Base-by-base conservation (phyloP, 2,329 filamentous ascomycete genomes). In the Hypoxylon sp. region DNA sequence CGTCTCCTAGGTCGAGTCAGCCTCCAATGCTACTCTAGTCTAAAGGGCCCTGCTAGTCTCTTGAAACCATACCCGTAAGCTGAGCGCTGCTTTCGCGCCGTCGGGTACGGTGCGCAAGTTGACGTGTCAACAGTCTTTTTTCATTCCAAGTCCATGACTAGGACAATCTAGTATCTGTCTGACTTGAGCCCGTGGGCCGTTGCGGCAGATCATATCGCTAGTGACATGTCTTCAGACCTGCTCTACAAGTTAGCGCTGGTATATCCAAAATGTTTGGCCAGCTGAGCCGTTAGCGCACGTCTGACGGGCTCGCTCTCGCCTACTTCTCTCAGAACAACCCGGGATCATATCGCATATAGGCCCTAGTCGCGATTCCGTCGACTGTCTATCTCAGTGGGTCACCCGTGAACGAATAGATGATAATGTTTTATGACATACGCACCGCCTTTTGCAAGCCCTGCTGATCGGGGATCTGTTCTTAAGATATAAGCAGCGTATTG, bases 111-210 rank as follows among this genome's bases (percentile, higher is more conserved):
- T 57, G 58, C 57, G 51, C 62, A 45, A 51, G 49, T 62, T 59
- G 46, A 63, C 52, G 60, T 69, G 49, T 60, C 51, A 58, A 60
- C 62, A 56, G 56, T 62, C 54, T 26, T 45, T 51, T 52, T 55
- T 23, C 51, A 50, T 43, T 38, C 51, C 41, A 47, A 50, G 52
- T 60, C 45, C 29, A 42, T 52, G 47, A 33, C 41, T 47, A 51
- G 31, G 49, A 35, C 37, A 23, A 26, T 46, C 42, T 38, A 46
- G 41, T 41, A 40, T 49, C 48, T 58, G 42, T 48, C 50, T 55
- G 21, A 21, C 42, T 41, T 53, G 20, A 20, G 41, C 47, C 31
- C 33, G 51, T 49, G 47, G 37, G 38, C 40, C 55, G 52, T 55
- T 35, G 45, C n/a, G 37, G 29, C 48, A 37, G 24, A 31, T 37